Conservation (phyloP, 768 basidiomycete genomes). For the Panaeolus cyanescens region DNA sequence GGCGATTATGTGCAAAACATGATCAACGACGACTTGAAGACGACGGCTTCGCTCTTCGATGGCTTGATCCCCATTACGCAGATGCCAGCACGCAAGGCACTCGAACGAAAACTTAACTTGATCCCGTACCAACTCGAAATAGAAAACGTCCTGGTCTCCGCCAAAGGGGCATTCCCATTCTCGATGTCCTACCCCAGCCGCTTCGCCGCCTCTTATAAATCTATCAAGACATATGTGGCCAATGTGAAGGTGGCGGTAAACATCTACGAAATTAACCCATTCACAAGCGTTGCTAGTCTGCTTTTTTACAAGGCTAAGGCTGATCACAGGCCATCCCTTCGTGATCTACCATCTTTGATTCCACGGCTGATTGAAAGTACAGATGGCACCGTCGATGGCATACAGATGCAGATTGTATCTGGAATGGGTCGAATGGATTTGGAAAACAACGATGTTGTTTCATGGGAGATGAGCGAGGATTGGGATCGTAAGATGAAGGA, state of each 20-base stretch:
- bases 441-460: constrained; percentile 9
- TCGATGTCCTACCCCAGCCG: constrained; percentile 7
- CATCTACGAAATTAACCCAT: neutral
- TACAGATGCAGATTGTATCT: constrained; percentile 16
- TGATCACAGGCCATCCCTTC: neutral
- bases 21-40: constrained; percentile 17
- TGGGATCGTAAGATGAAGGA: constrained; percentile 19
- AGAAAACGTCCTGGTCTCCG: constrained; percentile 12
- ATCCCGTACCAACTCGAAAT: constrained; percentile 17
- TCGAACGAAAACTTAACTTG: constrained; percentile 14
- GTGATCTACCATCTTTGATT: constrained; percentile 4
- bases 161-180: constrained; percentile 17
- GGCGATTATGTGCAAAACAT: constrained; percentile 20
- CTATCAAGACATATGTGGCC: constrained; percentile 4
- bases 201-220: constrained; percentile 3
- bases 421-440: constrained; percentile 14
- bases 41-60: constrained; percentile 10
- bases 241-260: too few species aligned
- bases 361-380: constrained; percentile 6
- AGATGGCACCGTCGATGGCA: too few species aligned
- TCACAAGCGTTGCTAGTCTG: constrained; percentile 9
- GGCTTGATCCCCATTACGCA: constrained; percentile 13
- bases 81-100: neutral
- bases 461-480: constrained; percentile 20
- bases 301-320: constrained; percentile 15